Conservation (phyloP, 139 green algal genomes). For the Closterium sp. region DNA sequence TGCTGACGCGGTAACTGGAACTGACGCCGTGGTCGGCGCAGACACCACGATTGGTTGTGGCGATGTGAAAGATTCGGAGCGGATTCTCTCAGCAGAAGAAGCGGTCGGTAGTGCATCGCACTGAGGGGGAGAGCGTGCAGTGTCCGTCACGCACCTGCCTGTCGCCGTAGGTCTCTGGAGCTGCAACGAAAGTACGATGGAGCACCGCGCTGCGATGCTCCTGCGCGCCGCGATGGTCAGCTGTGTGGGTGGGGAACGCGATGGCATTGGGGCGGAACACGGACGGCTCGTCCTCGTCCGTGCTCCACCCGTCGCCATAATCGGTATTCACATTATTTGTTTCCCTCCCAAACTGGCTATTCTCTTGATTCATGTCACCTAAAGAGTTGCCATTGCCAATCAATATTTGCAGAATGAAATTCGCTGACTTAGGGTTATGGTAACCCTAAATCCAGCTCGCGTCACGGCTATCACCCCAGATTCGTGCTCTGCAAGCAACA, state of each 20-base stretch:
- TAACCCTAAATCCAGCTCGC: background rate
- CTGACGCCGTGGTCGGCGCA: too few relatives aligned
- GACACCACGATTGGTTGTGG: too few relatives aligned
- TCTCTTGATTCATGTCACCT: background rate
- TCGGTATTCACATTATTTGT: background rate
- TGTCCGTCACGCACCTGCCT: background rate
- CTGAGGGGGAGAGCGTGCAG: background rate
- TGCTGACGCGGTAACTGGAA: background rate
- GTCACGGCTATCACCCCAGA: too few relatives aligned
- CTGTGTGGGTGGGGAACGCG: background rate
- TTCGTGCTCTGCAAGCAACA: too few relatives aligned
- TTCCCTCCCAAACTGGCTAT: background rate
- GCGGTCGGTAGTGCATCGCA: too few relatives aligned
- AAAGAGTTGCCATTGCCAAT: background rate
- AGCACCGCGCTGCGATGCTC: background rate
- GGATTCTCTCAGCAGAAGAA: too few relatives aligned
- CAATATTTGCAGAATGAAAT: background rate
- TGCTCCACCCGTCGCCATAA: background rate
- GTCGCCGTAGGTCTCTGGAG: background rate
- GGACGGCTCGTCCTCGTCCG: background rate
- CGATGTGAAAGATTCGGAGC: too few relatives aligned
- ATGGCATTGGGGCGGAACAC: background rate
- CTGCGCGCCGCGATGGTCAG: too few relatives aligned
- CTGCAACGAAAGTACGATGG: background rate
- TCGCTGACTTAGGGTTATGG: background rate